Evolutionary conservation across 805 yeast genomes (phyloP), one percentile per base, ranked within the genome.

Genomic region (Pichia deserticola): DNA sequence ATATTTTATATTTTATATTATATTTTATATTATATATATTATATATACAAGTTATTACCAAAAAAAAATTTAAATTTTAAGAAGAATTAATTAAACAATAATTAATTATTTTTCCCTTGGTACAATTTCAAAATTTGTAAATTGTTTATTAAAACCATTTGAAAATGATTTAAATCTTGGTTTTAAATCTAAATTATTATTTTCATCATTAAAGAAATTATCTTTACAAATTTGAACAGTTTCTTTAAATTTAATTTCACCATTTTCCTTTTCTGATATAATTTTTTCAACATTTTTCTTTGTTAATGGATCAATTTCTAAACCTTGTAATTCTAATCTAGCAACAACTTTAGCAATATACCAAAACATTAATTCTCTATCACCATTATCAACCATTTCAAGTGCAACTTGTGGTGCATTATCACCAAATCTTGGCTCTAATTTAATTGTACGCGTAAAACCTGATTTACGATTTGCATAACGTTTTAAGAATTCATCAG

Each of bases 361-460:
- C 81, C 95, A 86, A 55, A 81, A 76, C 58, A 83, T 79, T 74
- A 86, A 76, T 62, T 88, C 96, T 51, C 79, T 70, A 15, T 57
- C 54, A 25, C 52, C 55, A 44, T 60, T 65, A 58, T 86, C 96
- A 1, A 92, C 95, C 44, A 93, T 72, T 67, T 93, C 99, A 48
- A 93, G 62, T 8, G 90, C 82, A 0, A 93, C 82, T 74, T 87
- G 93, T 34, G 90, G 90, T 0, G 97, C 96, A 53, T 82, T 85
- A 64, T 93, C 99, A 49, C 93, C 90, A 43, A 84, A 66, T 56
- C 98, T 76, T 15, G 90, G 89, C 66, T 93, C 98, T 53, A 93
- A 71, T 57, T 78, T 82, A 54, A 89, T 69, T 48, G 92, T 79
- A 57, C 98, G 79, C 3, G 97, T 89, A 70, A 84, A 92, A 1